A percentile compares a stretch with the other conserved stretches of the same genome.
Conservation (phyloP, 768 basidiomycete species). For the Lepiota subincarnata region DNA sequence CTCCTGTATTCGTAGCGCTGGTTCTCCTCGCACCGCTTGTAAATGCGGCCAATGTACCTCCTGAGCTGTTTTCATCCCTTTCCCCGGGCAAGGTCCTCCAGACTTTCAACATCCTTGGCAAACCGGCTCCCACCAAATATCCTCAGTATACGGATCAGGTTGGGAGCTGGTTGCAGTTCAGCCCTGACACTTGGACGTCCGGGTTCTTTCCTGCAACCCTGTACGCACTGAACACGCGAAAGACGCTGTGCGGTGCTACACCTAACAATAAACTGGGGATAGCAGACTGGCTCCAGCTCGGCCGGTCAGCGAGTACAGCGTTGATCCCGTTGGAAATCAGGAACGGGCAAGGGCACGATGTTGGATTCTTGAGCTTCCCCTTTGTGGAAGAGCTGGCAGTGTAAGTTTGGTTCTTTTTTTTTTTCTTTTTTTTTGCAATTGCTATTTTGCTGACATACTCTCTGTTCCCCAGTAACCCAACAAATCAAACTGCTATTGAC, state of each 20-base stretch:
- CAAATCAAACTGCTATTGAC: slow-evolving; percentile 50
- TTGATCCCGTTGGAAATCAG: slow-evolving; percentile 43
- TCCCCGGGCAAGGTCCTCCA: slow-evolving; percentile 55
- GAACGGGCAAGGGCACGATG: slow-evolving; percentile 61
- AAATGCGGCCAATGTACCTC: slow-evolving; percentile 23
- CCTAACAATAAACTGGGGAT: slow-evolving; percentile 31
- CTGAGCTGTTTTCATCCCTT: slow-evolving; percentile 56
- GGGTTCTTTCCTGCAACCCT: slow-evolving; percentile 62
- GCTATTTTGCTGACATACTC: background rate
- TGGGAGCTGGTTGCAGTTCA: slow-evolving; percentile 52
- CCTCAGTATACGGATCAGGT: slow-evolving; percentile 56
- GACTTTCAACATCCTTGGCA: slow-evolving; percentile 42
- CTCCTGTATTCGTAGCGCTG: background rate
- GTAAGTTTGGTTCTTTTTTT: no score
- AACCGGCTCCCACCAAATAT: slow-evolving; percentile 45
- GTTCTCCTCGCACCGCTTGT: slow-evolving; percentile 3
- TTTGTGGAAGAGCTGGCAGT: slow-evolving; percentile 58
- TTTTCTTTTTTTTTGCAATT: background rate
- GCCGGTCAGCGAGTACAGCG: slow-evolving; percentile 46
- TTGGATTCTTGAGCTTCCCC: slow-evolving; percentile 68
- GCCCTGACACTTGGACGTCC: slow-evolving; percentile 59
- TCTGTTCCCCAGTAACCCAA: slow-evolving; percentile 46
- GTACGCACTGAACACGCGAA: slow-evolving; percentile 56
- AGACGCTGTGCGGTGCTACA: slow-evolving; percentile 40
- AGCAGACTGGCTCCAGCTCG: slow-evolving; percentile 57